These are phyloP conservation scores for Geotrichum klebahnii DNA, from an alignment of 1,139 yeast genomes.

Conservation along the genomic window DNA sequence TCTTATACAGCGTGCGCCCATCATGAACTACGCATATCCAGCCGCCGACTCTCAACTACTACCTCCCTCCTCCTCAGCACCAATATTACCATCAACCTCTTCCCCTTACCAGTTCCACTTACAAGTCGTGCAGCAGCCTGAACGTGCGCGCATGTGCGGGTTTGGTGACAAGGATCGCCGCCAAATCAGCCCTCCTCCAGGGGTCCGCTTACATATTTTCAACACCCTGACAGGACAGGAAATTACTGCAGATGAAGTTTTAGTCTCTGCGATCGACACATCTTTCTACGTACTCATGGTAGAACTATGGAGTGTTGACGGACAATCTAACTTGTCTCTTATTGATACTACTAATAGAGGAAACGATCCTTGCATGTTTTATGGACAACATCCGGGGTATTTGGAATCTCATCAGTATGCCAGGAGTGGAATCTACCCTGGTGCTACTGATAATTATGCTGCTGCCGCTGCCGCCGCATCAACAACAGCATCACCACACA, in stretches of 20 bases:
- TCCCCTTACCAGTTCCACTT: conserved; percentile 27
- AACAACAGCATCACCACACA: conserved; percentile 32
- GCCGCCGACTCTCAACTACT: background rate
- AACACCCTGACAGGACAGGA: conserved; percentile 34
- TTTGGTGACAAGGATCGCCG: conserved; percentile 47
- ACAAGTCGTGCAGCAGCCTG: conserved; percentile 43
- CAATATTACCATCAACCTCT: background rate
- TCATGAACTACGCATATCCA: background rate
- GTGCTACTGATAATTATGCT: too few species aligned
- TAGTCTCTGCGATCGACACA: conserved; percentile 35
- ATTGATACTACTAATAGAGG: conserved; percentile 21
- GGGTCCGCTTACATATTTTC: conserved; percentile 38
- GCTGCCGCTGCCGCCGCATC: conserved; percentile 10
- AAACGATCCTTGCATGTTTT: conserved; percentile 4
- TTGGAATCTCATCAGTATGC: background rate
- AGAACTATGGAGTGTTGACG: conserved; percentile 43
- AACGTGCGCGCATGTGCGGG: conserved; percentile 48
- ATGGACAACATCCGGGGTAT: conserved; percentile 13
- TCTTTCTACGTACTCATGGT: conserved; percentile 38
- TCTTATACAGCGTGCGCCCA: background rate
- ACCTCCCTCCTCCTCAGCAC: conserved; percentile 2
- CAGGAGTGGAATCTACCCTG: background rate
- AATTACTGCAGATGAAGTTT: too few species aligned
- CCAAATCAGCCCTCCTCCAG: conserved; percentile 46
- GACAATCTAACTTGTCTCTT: conserved; percentile 35